Conservation (phyloP, 345 rosid species). For the Eucalyptus pumila region DNA sequence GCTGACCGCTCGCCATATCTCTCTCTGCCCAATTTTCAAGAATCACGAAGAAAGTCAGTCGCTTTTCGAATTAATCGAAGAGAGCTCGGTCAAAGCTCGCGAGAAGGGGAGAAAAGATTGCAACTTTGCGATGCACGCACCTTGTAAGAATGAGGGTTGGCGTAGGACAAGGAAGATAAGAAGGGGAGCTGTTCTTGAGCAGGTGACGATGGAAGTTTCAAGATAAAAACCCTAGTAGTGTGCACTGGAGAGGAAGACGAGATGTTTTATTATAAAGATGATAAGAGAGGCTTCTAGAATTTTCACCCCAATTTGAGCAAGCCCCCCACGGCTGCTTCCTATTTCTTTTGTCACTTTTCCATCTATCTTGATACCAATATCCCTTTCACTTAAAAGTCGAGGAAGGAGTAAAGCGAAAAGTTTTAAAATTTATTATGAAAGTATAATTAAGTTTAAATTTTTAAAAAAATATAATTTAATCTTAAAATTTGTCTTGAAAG, state of each 20-base stretch:
- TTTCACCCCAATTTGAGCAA: neutral
- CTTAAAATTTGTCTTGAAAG: too few relatives aligned
- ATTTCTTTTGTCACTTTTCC: too few relatives aligned
- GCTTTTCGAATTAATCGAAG: neutral
- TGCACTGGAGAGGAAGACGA: neutral
- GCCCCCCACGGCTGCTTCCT: neutral
- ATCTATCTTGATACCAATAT: too few relatives aligned
- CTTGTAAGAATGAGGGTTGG: neutral
- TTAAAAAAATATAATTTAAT: too few relatives aligned
- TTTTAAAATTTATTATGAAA: too few relatives aligned
- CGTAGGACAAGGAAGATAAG: neutral
- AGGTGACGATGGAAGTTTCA: neutral
- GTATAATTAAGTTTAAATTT: too few relatives aligned
- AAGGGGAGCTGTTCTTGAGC: neutral
- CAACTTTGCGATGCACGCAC: neutral
- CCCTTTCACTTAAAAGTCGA: too few relatives aligned
- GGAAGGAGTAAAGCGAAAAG: accelerated
- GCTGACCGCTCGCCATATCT: conserved; percentile 59
- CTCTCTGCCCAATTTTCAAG: neutral
- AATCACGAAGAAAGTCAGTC: neutral
- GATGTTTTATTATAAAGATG: neutral
- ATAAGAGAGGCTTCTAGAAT: neutral
- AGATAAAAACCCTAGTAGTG: neutral
- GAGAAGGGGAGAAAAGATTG: neutral
- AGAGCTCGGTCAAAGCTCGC: neutral